A percentile compares a stretch with the other conserved stretches of the same genome.
Conservation (phyloP, 192 early-diverging fungal genomes). For the Rhizoclosmatium sp. region DNA sequence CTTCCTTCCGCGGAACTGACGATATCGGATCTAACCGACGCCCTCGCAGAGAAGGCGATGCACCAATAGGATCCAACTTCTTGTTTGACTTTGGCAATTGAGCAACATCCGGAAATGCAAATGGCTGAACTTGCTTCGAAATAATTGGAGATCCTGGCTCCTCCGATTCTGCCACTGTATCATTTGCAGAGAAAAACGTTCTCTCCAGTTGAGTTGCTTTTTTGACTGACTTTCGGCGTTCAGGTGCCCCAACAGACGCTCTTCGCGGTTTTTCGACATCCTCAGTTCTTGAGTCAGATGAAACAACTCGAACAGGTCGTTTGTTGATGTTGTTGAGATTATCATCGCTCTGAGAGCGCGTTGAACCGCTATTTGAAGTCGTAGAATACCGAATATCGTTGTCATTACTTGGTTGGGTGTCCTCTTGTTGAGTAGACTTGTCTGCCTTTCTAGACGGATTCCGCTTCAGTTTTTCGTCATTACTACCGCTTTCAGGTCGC, state of each 20-base stretch:
- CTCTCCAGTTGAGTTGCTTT: not conserved
- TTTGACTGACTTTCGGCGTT: not conserved
- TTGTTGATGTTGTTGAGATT: too few species aligned
- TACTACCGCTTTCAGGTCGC: not conserved
- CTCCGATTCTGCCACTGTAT: not conserved
- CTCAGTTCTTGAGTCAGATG: not conserved
- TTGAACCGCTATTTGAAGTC: too few species aligned
- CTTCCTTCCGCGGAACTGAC: not conserved
- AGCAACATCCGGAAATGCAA: not conserved
- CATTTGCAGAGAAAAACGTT: not conserved
- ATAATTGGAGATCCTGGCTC: not conserved
- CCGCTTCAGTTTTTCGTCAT: too few species aligned
- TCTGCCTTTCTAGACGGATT: too few species aligned
- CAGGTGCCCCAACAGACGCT: not conserved
- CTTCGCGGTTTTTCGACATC: not conserved
- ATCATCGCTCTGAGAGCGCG: too few species aligned
- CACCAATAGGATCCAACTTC: not conserved
- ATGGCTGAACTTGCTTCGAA: not conserved
- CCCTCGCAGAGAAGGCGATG: not conserved
- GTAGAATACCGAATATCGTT: too few species aligned
- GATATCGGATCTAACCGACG: not conserved
- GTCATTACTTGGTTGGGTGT: too few species aligned
- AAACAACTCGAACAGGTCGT: too few species aligned
- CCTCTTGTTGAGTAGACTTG: too few species aligned
- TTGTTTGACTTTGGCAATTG: not conserved